Evolutionary conservation across 495 filamentous ascomycete species (phyloP).

Genomic region (Barbatosphaeria neglecta): DNA sequence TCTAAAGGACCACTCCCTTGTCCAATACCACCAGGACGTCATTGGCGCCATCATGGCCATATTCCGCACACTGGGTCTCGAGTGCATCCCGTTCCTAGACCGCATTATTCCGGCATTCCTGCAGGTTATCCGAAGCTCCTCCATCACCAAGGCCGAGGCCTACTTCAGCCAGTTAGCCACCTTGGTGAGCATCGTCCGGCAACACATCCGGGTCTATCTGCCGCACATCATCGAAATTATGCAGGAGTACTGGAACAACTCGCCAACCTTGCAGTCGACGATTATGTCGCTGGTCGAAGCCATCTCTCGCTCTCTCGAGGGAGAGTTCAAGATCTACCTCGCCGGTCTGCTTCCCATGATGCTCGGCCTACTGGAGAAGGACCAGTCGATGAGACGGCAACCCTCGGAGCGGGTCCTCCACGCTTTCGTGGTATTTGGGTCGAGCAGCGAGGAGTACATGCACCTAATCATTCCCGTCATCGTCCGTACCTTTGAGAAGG

Average conservation of each 20-base stretch:
- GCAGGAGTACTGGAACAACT: conserved; percentile 73
- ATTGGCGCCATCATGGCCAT: conserved; percentile 98
- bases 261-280: conserved; percentile 69
- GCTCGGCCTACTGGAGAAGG: conserved; percentile 84
- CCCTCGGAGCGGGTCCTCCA: conserved; percentile 87
- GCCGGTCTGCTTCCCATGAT: conserved; percentile 81
- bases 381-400: conserved; percentile 55
- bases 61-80: conserved; percentile 87
- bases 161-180: conserved; percentile 95
- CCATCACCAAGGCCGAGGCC: conserved; percentile 64
- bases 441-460: conserved; percentile 96
- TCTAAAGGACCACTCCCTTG: conserved; percentile 75
- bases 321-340: conserved; percentile 93
- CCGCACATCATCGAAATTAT: conserved; percentile 73
- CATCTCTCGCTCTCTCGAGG: conserved; percentile 83
- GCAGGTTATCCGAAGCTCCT: conserved; percentile 66
- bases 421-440: conserved; percentile 91
- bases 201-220: conserved; percentile 86
- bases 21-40: conserved; percentile 85
- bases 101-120: conserved; percentile 93
- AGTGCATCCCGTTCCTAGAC: conserved; percentile 86
- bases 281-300: conserved; percentile 86
- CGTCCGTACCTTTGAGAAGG: conserved; percentile 79
- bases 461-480: conserved; percentile 97
- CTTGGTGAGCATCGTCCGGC: conserved; percentile 85